Base-by-base conservation (phyloP, 2,329 filamentous ascomycete genomes). In the Ophiostoma angusticollis region DNA sequence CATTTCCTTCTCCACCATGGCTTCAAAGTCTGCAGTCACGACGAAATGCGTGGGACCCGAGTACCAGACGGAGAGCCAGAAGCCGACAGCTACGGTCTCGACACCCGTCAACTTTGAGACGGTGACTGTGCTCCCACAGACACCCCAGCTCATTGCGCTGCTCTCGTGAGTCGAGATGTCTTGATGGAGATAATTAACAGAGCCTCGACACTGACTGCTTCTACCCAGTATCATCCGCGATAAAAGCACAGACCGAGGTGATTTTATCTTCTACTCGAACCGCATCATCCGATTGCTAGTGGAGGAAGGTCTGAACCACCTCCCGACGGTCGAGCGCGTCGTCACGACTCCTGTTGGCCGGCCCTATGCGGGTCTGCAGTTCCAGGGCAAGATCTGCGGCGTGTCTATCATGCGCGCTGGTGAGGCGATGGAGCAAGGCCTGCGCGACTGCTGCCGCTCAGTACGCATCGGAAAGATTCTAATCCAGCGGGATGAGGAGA, bases 231-330 rank as follows among this genome's bases (percentile, higher is more conserved):
- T 95, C 73, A 96, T 98, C 56, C 81, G 91, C 51, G 86, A 94
- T 60, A 84, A 83, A 59, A 74, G 80, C 49, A 98, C 91, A 6
- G 76, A 80, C 41, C 82, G 91, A 43, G 91, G 86, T 46, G 91
- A 98, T 61, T 98, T 98, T 59, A 95, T 98, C 56, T 98, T 98
- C 65, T 94, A 96, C 66, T 94, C 87, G 31, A 98, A 98, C 63
- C 78, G 91, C 44, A 96, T 98, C 58, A 96, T 96, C 58, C 84
- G 91, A 23, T 71, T 98, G 30, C 72, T 98, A 6, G 91, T 98
- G 29, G 91, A 98, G 61, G 91, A 98, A 63, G 91, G 91, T 4
- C 70, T 98, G 39, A 98, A 98, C 60, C 91, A 98, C 59, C 73
- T 98, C 30, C 91, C 91, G 1, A 85, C 93, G 14, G 78, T 93